phyloP scores from a whole-genome alignment of 176 grass and related monocot genomes.

The Otatea glauca region DNA sequence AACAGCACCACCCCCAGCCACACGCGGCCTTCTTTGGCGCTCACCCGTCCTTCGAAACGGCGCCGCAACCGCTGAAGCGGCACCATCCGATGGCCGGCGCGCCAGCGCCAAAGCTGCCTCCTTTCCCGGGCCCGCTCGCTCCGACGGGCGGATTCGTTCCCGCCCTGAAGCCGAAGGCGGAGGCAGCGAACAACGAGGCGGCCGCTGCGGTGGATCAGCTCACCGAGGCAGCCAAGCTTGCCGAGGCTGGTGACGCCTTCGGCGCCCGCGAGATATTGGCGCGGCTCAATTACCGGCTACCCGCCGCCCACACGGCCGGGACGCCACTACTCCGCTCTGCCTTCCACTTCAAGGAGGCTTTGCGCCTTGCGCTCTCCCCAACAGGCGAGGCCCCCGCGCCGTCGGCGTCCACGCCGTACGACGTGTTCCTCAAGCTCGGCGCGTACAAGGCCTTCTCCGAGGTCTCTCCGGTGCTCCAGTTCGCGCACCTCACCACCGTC shows the following conservation, averaged over 20 bases:
- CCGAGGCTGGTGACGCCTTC: constrained; percentile 54
- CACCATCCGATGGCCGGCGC: constrained; percentile 51
- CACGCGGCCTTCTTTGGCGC: constrained; percentile 72
- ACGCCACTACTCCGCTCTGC: constrained; percentile 89
- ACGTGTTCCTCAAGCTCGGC: constrained; percentile 75
- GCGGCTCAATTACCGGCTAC: constrained; percentile 99
- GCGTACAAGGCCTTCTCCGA: constrained; percentile 90
- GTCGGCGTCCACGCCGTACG: constrained; percentile 53
- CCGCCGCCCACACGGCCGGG: constrained; percentile 73
- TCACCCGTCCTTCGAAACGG: constrained; percentile 50
- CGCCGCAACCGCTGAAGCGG: constrained; percentile 54
- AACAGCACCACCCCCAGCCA: constrained; percentile 56
- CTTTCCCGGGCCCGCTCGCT: constrained; percentile 4
- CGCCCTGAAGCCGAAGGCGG: constrained; percentile 49
- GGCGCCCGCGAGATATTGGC: constrained; percentile 99
- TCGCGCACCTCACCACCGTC: constrained; percentile 82
- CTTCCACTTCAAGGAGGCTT: constrained; percentile 96
- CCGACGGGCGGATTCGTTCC: constrained; percentile 26
- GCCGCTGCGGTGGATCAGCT: constrained; percentile 52
- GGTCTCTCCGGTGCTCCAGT: constrained; percentile 76
- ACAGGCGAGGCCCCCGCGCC: constrained; percentile 31
- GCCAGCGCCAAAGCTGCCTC: constrained; percentile 53
- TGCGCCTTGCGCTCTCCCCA: constrained; percentile 63
- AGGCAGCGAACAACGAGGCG: constrained; percentile 36
- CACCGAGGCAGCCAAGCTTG: constrained; percentile 52